Base-by-base conservation (phyloP, 495 filamentous ascomycete species). In the Penicilliopsis zonata region DNA sequence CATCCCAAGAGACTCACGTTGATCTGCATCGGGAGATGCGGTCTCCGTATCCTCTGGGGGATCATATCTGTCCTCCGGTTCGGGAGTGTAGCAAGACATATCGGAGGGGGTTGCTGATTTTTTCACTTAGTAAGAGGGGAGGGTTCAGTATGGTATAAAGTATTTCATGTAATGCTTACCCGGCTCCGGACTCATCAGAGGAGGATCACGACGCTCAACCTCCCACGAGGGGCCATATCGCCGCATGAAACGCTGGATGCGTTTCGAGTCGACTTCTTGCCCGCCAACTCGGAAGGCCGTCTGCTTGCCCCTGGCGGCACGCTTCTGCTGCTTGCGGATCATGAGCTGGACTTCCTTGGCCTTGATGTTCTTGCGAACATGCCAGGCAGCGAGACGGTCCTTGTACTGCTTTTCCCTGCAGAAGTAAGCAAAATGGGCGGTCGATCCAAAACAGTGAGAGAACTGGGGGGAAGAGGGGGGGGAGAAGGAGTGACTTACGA, bases 341-440 rank as follows among this genome's bases (percentile, higher is more conserved):
- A 63, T 61, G 23, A 63, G 21, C 13, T 61, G 55, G 17, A 61
- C 54, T 38, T 63, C 55, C 35, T 59, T 57, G 13, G 52, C 52
- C 38, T 63, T 63, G 38, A 63, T 59, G 29, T 63, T 63, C 30
- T 63, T 63, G 13, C 59, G 55, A 33, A 63, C 44, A 37, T 61
- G 49, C 59, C 59, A 63, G 14, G 55, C 49, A 8, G 56, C 55
- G 7, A 63, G 51, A 18, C 59, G 59, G 40, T 63, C 59, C 53
- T 63, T 63, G 41, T 63, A 63, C 41, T 63, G 59, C 44, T 63
- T 63, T 50, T 63, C 59, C 41, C 59, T 63, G 43, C 18, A 38
- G 24, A 23, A n/a, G 21, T 6, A 23, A 23, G n/a, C 6, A 6
- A 6, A 23, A 23, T 23, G 25, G 34, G 31, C 32, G 1, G 18